Evolutionary conservation across 495 filamentous ascomycete genomes (phyloP).

Genomic region (Penicillium cosmopolitanum): DNA sequence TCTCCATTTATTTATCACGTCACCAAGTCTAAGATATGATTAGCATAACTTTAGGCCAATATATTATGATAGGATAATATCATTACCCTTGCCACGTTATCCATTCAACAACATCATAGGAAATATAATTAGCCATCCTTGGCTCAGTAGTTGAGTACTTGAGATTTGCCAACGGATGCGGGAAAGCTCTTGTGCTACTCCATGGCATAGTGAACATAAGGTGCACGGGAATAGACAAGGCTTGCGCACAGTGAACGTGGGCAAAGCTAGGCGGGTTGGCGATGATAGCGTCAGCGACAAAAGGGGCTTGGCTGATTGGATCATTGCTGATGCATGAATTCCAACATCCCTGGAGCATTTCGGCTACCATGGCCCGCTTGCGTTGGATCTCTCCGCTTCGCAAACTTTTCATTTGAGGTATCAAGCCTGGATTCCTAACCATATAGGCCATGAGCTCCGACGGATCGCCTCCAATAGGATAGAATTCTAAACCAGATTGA

Average conservation of each 20-base stretch:
- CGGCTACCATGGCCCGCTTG: conserved; percentile 54
- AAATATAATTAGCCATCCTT: conserved; percentile 58
- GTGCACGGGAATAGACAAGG: conserved; percentile 62
- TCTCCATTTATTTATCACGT: conserved; percentile 61
- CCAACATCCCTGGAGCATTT: conserved; percentile 67
- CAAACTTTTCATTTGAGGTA: conserved; percentile 51
- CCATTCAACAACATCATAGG: conserved; percentile 64
- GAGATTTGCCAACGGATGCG: conserved; percentile 61
- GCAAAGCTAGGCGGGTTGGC: conserved; percentile 70
- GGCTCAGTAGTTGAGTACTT: conserved; percentile 45
- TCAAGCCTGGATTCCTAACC: conserved; percentile 58
- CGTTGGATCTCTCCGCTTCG: conserved; percentile 48
- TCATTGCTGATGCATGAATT: conserved; percentile 62
- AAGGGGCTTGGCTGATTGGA: conserved; percentile 41
- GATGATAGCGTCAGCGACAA: conserved; percentile 69
- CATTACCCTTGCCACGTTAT: conserved; percentile 71
- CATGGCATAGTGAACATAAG: conserved; percentile 71
- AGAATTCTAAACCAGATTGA: conserved; percentile 62
- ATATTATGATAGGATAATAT: too few relatives aligned
- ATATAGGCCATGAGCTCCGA: conserved; percentile 65
- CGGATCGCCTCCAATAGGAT: conserved; percentile 65
- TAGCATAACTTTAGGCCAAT: too few relatives aligned
- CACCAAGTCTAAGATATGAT: conserved; percentile 62
- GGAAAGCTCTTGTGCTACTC: conserved; percentile 57
- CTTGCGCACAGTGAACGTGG: conserved; percentile 66